Conservation (phyloP, 129 eudicot genomes). For the Dittrichia graveolens region DNA sequence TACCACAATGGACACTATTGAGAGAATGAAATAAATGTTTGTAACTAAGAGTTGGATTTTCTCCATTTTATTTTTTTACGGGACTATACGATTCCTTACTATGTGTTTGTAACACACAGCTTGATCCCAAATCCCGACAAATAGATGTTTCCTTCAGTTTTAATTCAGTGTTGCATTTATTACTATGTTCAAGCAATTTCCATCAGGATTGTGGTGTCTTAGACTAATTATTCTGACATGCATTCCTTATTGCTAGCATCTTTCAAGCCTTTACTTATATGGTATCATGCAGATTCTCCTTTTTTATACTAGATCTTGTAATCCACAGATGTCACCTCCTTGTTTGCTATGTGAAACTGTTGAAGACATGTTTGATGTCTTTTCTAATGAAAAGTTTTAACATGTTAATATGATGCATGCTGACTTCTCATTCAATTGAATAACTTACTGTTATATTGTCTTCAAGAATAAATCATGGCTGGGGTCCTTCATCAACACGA, state of each 20-base stretch:
- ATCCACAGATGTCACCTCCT: constrained; percentile 12
- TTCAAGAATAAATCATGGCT: constrained; percentile 92
- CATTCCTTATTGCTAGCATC: constrained; percentile 14
- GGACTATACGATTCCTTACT: too few relatives aligned
- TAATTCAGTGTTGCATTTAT: background rate
- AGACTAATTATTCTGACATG: constrained; percentile 12
- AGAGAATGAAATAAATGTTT: too few relatives aligned
- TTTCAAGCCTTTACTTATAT: constrained; percentile 1
- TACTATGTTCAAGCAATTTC: background rate
- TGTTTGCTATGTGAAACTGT: constrained; percentile 15
- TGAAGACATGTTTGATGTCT: constrained; percentile 1
- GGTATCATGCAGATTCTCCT: constrained; percentile 13
- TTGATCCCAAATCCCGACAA: too few relatives aligned
- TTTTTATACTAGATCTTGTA: background rate
- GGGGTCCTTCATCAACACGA: constrained; percentile 92
- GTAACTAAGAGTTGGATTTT: too few relatives aligned
- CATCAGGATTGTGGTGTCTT: constrained; percentile 3
- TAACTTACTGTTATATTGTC: constrained; percentile 37
- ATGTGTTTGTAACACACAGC: too few relatives aligned
- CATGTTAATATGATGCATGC: constrained; percentile 19
- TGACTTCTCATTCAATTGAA: constrained; percentile 29
- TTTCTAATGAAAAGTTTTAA: background rate
- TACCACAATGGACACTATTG: too few relatives aligned
- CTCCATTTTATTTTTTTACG: too few relatives aligned
- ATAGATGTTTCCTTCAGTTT: background rate